Evolutionary conservation across 257 asterid species (phyloP).

Genomic region (Solanum raphanifolium): DNA sequence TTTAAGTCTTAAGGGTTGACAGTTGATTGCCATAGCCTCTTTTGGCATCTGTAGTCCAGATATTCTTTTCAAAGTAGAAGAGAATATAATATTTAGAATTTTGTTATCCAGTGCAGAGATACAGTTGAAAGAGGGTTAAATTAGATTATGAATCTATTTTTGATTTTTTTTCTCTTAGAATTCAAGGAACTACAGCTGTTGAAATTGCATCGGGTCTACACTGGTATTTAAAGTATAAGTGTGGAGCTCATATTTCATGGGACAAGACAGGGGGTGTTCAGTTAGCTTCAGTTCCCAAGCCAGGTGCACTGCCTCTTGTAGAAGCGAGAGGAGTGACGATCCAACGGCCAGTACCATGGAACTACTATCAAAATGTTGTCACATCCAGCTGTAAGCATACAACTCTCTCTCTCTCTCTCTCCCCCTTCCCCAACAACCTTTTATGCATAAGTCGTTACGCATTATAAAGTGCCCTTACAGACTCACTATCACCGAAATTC

Average conservation of each 20-base stretch:
- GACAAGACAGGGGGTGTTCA: conserved; percentile 92
- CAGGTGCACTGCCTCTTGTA: conserved; percentile 75
- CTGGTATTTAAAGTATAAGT: conserved; percentile 88
- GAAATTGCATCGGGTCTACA: conserved; percentile 88
- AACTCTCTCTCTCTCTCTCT: neutral
- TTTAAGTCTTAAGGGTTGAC: neutral
- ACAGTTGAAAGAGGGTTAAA: conserved; percentile 1
- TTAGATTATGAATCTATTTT: neutral
- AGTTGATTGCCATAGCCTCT: neutral
- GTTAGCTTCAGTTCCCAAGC: conserved; percentile 68
- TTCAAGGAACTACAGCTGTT: conserved; percentile 83
- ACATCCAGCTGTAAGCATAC: conserved; percentile 89
- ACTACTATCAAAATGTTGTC: conserved; percentile 94
- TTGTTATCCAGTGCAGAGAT: neutral
- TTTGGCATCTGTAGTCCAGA: neutral
- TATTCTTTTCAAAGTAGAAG: neutral
- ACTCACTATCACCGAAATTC: neutral
- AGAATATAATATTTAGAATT: neutral
- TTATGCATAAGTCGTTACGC: neutral
- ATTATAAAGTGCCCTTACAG: neutral
- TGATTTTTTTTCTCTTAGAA: conserved; percentile 25
- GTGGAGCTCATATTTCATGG: conserved; percentile 97
- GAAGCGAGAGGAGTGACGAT: conserved; percentile 43
- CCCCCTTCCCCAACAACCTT: neutral
- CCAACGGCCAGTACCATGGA: conserved; percentile 86